Evolutionary conservation across 768 basidiomycete genomes (phyloP), one percentile per base, ranked within the genome.

Genomic region (Epithele typhae): DNA sequence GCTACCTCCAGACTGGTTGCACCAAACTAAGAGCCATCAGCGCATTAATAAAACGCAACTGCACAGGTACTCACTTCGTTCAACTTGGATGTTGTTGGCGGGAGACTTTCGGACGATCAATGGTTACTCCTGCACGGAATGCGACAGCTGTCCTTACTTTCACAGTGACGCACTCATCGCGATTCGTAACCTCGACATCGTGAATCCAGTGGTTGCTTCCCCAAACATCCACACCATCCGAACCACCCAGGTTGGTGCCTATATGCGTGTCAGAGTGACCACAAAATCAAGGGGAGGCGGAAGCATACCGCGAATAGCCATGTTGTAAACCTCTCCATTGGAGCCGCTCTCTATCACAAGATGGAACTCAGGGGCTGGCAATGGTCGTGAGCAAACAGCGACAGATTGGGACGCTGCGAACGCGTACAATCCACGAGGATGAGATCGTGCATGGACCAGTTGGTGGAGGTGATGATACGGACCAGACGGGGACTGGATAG

Each of bases 161-260:
- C 49, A 64, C 56, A n/a, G 63, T 64, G 15, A 65, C 62, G 39
- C 64, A 65, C 42, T 65, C 62, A 46, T 64, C 63, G 38, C 61
- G 58, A 49, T 64, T 64, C 4, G 63, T 62, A 14, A 64, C 61
- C 37, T 62, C 61, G 19, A 64, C 57, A 39, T 65, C 63, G 43
- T 65, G 64, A 21, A 65, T 57, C 62, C 62, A 65, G 43, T 58
- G 39, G 56, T 65, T 65, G 21, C 49, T 36, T n/a, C 64, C 64
- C 46, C 54, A 58, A 8, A 64, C 54, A 44, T 64, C 63, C 19
- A 64, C 56, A 14, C 62, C 63, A 48, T 64, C 63, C 1, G 62
- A 60, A 11, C 60, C 62, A 32, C 63, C 63, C 32, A 63, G 35
- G 45, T 61, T 57, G 11, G 37, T 46, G 22, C 53, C 53, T 48